These are phyloP conservation scores for Micractinium sp. DNA, from an alignment of 139 green algal genomes.

Conservation along the genomic window DNA sequence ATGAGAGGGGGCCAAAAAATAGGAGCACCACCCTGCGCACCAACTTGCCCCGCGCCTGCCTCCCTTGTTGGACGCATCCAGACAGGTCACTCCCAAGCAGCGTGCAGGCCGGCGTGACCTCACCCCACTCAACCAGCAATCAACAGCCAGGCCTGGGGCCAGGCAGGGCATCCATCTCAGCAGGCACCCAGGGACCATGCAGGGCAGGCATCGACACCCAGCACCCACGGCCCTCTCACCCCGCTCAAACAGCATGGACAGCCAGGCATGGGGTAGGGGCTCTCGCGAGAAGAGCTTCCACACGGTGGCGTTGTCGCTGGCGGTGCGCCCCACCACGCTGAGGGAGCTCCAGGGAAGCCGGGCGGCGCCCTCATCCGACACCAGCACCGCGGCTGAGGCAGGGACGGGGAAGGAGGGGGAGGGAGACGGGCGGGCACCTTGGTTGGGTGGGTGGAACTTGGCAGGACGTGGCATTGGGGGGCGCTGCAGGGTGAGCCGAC, in stretches of 20 bases:
- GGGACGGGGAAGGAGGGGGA: background rate
- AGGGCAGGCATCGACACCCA: background rate
- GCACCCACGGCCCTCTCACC: background rate
- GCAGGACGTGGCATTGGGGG: too few relatives aligned
- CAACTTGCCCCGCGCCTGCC: background rate
- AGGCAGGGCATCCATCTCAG: background rate
- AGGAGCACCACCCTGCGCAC: background rate
- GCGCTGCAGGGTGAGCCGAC: background rate
- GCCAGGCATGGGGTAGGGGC: constrained; percentile 29
- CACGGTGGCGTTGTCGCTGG: constrained; percentile 26
- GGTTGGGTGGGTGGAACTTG: too few relatives aligned
- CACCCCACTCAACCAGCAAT: too few relatives aligned
- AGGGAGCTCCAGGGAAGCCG: constrained; percentile 52
- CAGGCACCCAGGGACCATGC: too few relatives aligned
- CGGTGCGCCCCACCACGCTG: background rate
- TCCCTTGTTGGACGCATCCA: too few relatives aligned
- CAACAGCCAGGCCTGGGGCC: background rate
- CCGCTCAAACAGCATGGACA: constrained; percentile 59
- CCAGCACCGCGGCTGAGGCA: constrained; percentile 50
- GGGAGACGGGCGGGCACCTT: too few relatives aligned
- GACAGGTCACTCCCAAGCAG: background rate
- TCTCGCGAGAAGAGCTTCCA: constrained; percentile 72
- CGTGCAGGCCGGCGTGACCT: too few relatives aligned
- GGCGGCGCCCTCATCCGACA: constrained; percentile 38
- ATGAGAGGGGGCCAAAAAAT: background rate